A percentile compares a stretch with the other conserved stretches of the same genome.
Evolutionary conservation across 495 filamentous ascomycete genomes (phyloP).

Genomic region (Ramalina intermedia): DNA sequence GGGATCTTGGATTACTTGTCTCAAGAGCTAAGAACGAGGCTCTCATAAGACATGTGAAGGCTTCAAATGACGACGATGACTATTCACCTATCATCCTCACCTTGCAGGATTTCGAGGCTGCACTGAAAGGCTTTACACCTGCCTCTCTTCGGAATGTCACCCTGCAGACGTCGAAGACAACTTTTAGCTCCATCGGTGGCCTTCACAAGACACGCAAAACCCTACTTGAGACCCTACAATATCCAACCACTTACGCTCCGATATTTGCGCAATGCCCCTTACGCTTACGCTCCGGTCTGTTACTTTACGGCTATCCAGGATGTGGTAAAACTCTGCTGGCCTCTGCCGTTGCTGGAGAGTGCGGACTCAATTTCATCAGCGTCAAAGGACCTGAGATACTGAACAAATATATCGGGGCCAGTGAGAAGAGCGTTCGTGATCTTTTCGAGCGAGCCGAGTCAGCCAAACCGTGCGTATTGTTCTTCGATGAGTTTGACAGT

Average conservation of each 20-base stretch:
- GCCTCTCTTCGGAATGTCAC: constrained; percentile 89
- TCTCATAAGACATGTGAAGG: constrained; percentile 53
- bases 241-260: constrained; percentile 93
- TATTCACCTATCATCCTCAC: constrained; percentile 43
- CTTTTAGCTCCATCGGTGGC: constrained; percentile 83
- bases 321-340: constrained; percentile 94
- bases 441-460: constrained; percentile 85
- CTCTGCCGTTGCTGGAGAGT: constrained; percentile 87
- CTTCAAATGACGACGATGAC: constrained; percentile 15
- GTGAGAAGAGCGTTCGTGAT: constrained; percentile 87
- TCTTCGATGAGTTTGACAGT: constrained; percentile 97
- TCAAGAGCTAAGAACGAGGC: constrained; percentile 83
- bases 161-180: constrained; percentile 74
- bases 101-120: constrained; percentile 61
- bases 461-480: constrained; percentile 80
- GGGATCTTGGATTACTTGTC: constrained; percentile 74
- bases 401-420: constrained; percentile 96
- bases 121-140: constrained; percentile 83
- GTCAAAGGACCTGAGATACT: constrained; percentile 97
- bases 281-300: constrained; percentile 75
- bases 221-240: constrained; percentile 86
- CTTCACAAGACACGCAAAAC: constrained; percentile 70
- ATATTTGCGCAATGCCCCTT: constrained; percentile 94
- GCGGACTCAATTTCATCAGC: constrained; percentile 92
- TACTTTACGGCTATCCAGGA: constrained; percentile 89